Base-by-base conservation (phyloP, 2,329 filamentous ascomycete species). In the Aquanectria penicillioides region DNA sequence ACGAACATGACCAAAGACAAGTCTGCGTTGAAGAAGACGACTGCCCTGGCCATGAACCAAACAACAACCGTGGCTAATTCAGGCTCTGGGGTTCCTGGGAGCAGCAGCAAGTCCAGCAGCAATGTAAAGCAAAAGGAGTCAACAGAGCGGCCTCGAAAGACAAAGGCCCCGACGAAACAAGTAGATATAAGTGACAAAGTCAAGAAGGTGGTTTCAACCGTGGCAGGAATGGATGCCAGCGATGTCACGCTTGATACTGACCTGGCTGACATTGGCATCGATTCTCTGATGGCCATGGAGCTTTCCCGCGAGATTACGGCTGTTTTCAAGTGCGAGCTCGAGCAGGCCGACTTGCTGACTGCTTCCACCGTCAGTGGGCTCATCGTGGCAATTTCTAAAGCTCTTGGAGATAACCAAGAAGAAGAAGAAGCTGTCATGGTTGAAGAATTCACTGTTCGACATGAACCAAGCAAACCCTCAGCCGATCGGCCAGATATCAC, bases 251-350 rank as follows among this genome's bases (percentile, higher is more conserved):
- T 20, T 1, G 43, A 59, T 12, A 13, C 22, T 9, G 26, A 49
- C 5, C 11, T 59, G 26, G 49, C 49, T 2, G 56, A 59, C 8
- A 13, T 59, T 6, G 56, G 56, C 10, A 59, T 59, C 13, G 56
- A 59, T 28, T 59, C 56, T 1, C 43, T 59, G 7, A 49, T 54
- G 56, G 56, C 41, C 15, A 59, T 59, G 56, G 56, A 59, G 49
- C 8, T 59, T 1, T 23, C 28, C 1, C 49, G 43, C 6, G 56
- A 59, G 36, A 22, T 59, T 4, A 22, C 49, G 9, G 37, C 46
- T 1, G 6, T 52, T 3, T 41, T 41, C 37, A 41, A 41, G 22
- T 25, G 20, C 18, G 4, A 7, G 12, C 34, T 41, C 17, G 34
- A 37, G 17, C 34, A 37, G 9, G 17, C 34, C 3, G 34, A 37